Conservation (phyloP, 768 basidiomycete species). For the Leccinum longicurvipes region DNA sequence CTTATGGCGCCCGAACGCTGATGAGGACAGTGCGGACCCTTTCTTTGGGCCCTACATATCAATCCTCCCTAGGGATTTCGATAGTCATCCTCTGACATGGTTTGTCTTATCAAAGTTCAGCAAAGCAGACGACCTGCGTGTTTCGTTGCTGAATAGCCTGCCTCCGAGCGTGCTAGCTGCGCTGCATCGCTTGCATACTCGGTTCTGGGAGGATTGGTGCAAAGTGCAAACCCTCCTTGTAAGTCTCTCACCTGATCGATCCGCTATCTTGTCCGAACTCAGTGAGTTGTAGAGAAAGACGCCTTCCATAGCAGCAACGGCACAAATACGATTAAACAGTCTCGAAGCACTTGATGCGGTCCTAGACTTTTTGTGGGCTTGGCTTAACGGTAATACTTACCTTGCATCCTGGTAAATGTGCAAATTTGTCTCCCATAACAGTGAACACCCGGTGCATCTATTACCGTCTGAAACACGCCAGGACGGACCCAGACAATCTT, state of each 20-base stretch:
- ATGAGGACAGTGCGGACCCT: slow-evolving; percentile 47
- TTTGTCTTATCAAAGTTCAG: slow-evolving; percentile 32
- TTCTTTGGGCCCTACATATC: slow-evolving; percentile 76
- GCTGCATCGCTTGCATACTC: slow-evolving; percentile 40
- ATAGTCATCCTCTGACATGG: slow-evolving; percentile 83
- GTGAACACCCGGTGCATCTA: slow-evolving; percentile 93
- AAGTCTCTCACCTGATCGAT: slow-evolving; percentile 16
- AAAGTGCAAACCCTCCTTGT: slow-evolving; percentile 53
- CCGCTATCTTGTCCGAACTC: background rate
- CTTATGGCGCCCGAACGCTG: slow-evolving; percentile 51
- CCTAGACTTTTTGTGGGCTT: slow-evolving; percentile 76
- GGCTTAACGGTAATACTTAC: slow-evolving; percentile 73
- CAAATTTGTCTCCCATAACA: slow-evolving; percentile 27
- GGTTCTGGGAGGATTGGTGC: slow-evolving; percentile 61
- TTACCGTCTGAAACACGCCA: slow-evolving; percentile 49
- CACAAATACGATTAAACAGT: background rate
- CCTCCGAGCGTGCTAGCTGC: slow-evolving; percentile 45
- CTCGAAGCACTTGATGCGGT: slow-evolving; percentile 7
- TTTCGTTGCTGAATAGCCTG: slow-evolving; percentile 39
- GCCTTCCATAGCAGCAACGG: background rate
- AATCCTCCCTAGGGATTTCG: slow-evolving; percentile 69
- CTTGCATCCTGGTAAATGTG: slow-evolving; percentile 3
- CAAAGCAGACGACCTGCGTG: slow-evolving; percentile 14
- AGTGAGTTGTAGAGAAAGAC: slow-evolving; percentile 5
- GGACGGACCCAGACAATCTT: slow-evolving; percentile 66